Base-by-base conservation (phyloP, 257 asterid genomes). In the Plantago major region DNA sequence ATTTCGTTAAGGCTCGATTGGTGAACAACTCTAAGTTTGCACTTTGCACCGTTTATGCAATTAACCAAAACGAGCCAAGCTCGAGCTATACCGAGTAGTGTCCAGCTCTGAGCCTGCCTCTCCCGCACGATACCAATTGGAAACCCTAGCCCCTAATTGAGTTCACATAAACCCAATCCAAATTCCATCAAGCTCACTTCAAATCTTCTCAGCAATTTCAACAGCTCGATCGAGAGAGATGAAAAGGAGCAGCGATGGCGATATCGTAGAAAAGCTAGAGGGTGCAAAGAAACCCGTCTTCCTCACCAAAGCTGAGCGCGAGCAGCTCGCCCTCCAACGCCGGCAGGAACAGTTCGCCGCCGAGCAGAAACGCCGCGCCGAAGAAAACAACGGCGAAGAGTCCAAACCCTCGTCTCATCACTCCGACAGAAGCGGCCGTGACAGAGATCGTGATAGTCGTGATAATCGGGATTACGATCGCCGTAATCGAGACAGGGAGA, bases 281-380 rank as follows among this genome's bases (percentile, higher is more conserved):
- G 63, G 67, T 40, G 42, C 63, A 9, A 81, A 72, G 74, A 86
- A 87, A 69, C 95, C 90, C 0, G 82, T 86, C 16, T 87, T 84
- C 45, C 89, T 86, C 63, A 78, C 95, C 47, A 86, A 77, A 61
- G 84, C 77, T 63, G 83, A 86, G 81, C 88, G 91, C n/a, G 81
- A 81, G 18, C 58, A 81, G 74, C 75, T 87, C 44, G 92, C 92
- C 33, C 73, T 86, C 51, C 74, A 84, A 64, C 81, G 88, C 68
- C 86, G 88, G 49, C 72, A 79, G 73, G 86, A 83, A n/a, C 90
- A 81, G 66, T 44, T 58, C 14, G 71, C 76, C 10, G 80, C 80
- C 43, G 81, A 78, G 53, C 87, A 79, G 64, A 78, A 63, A 51
- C 82, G 81, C 52, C 84, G 81, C 16, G 13, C 76, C 9, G 83